Base-by-base conservation (phyloP, 1,139 yeast species). In the Taiozyma sp. region DNA sequence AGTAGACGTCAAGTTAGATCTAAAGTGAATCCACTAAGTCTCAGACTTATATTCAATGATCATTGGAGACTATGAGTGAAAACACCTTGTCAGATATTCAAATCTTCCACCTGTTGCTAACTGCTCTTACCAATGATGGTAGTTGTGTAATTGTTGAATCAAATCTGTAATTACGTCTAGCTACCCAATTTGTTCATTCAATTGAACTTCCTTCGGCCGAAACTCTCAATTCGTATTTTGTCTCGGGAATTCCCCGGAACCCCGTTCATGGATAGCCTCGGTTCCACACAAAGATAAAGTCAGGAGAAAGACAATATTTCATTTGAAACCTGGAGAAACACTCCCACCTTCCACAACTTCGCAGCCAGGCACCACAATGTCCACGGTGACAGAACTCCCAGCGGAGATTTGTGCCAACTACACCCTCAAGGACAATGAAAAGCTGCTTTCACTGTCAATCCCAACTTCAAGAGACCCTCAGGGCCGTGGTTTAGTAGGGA, bases 401-500 rank as follows among this genome's bases (percentile, higher is more conserved):
- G 19, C 47, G 2, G 55, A 50, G 8, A 48, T 51, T 3, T 59
- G 63, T 47, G 55, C 62, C 9, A 61, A 61, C 53, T 61, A 61
- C 48, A 30, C 27, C 16, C 53, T 61, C 9, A 43, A 49, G 32
- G 14, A 42, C 8, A 57, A 62, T 47, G 65, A 62, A 46, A 52
- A 45, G 36, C 55, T 62, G 1, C 48, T 62, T 4, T 57, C 64
- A 8, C 38, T 62, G 12, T 47, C 58, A 4, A 48, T 58, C 13
- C 63, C 63, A 4, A 29, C 42, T 3, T 54, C 61, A 1, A 45
- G 36, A 7, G 29, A 46, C 29, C 49, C 54, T 3, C 49, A 49
- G 14, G 60, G 57, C 1, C 50, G 48, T 4, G 73, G 73, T 0
- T 47, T 71, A 13, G 70, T 71, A 3, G 69, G 69, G 2, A 65